Percentiles rank a stretch among this genome's conserved stretches.
These are phyloP conservation scores for Phyllosticta citriasiana DNA, from an alignment of 2,329 filamentous ascomycete species.

Conservation along the genomic window DNA sequence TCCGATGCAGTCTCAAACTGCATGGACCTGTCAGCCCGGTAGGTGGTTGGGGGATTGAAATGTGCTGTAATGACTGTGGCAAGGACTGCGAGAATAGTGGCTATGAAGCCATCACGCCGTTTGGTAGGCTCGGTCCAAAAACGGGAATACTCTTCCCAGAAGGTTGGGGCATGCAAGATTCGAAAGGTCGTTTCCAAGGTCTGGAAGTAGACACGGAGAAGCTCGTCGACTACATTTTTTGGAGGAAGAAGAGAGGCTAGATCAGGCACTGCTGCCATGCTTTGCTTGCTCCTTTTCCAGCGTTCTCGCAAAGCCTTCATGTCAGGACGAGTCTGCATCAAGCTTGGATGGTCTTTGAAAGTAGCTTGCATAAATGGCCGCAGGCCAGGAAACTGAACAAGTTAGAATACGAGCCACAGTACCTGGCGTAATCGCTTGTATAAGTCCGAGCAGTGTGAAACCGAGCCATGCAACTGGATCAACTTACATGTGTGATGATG, in stretches of 20 bases:
- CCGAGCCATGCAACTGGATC: not conserved
- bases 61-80: constrained; percentile 24
- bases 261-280: not conserved
- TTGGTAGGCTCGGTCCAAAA: constrained; percentile 6
- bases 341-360: constrained; percentile 20
- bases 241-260: constrained; percentile 2
- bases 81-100: constrained; percentile 31
- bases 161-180: constrained; percentile 19
- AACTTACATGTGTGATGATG: constrained; percentile 23
- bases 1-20: constrained; percentile 29
- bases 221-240: not conserved
- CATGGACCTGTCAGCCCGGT: constrained; percentile 33
- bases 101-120: constrained; percentile 26
- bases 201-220: constrained; percentile 5
- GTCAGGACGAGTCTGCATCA: constrained; percentile 22
- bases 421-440: not conserved
- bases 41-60: constrained; percentile 20
- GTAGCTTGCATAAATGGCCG: constrained; percentile 14
- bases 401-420: not conserved
- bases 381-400: constrained; percentile 26
- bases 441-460: not conserved
- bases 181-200: constrained; percentile 5
- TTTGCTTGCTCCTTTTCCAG: constrained; percentile 6
- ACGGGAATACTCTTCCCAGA: constrained; percentile 16
- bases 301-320: constrained; percentile 21